Evolutionary conservation across 2,329 filamentous ascomycete species (phyloP).

Genomic region (Colletotrichum karsti): DNA sequence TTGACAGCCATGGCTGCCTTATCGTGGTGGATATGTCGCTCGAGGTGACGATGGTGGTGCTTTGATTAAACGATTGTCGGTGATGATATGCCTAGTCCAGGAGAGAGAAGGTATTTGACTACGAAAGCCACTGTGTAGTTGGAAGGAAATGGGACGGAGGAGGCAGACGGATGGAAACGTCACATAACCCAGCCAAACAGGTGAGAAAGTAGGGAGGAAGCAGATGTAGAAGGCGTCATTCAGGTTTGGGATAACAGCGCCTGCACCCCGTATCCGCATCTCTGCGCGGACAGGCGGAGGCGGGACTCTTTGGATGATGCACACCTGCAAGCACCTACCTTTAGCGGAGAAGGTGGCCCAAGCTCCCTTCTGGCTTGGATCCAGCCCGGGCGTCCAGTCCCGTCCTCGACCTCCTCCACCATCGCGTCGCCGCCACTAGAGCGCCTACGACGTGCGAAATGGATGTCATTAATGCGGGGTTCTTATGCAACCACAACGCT

Average conservation of each 20-base stretch:
- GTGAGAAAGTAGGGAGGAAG: neutral
- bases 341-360: constrained; percentile 31
- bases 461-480: constrained; percentile 22
- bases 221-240: constrained; percentile 16
- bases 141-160: neutral
- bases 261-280: neutral
- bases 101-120: neutral
- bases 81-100: neutral
- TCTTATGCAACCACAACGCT: neutral
- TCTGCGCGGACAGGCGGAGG: neutral
- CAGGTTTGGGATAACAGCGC: neutral
- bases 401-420: neutral
- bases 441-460: neutral
- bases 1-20: constrained; percentile 38
- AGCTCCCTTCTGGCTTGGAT: constrained; percentile 43
- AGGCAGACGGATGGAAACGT: neutral
- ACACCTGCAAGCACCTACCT: no score
- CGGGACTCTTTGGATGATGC: constrained; percentile 5
- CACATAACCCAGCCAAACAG: no score
- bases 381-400: no score
- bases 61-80: neutral
- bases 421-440: neutral
- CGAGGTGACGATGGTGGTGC: neutral
- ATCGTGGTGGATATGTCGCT: neutral
- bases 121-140: neutral